Evolutionary conservation across 306 rosid species (phyloP), one percentile per base, ranked within the genome.

Genomic region (Fagus crenata): DNA sequence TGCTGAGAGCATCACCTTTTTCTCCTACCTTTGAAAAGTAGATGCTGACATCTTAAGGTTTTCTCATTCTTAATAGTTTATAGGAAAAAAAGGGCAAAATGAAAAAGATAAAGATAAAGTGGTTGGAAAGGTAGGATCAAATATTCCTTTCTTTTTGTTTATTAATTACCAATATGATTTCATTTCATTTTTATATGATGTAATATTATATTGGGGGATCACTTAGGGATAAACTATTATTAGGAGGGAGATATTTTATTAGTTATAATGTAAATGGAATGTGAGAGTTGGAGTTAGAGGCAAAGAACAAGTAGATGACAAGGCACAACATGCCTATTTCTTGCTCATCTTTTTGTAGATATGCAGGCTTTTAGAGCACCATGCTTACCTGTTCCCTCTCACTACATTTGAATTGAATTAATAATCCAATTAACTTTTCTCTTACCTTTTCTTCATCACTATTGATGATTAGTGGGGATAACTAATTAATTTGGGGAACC

Each of bases 321-420:
- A 81, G 73, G 85, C 79, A 76, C 79, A 89, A 81, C 85, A 81
- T 75, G 83, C 77, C 84, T 71, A 80, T 84, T 85, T 8, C 31
- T 76, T 79, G 84, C 84, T 91, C 86, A 81, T 85, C 89, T 84
- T 88, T 86, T 89, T 31, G 92, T 82, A 86, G 89, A 86, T 86
- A 78, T 85, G 91, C 91, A 85, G 89, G 80, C 90, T 88, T 86
- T 83, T 80, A 81, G 74, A 82, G 82, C 86, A 80, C 89, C 92
- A 86, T 84, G 91, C 91, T 86, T 72, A 87, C 92, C 85, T 83
- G 92, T 85, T 84, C 85, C 85, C 87, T 78, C 60, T 41, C 37
- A 59, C 39, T 41, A 64, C 54, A 53, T 15, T 76, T 67, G 63
- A 68, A 75, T 46, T 7, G 11, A 7, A 46, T 81, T 80, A 79